Percentiles rank a stretch among this genome's conserved stretches.
These are phyloP conservation scores for Craterostigma plantagineum DNA, from an alignment of 257 asterid species.

Conservation along the genomic window DNA sequence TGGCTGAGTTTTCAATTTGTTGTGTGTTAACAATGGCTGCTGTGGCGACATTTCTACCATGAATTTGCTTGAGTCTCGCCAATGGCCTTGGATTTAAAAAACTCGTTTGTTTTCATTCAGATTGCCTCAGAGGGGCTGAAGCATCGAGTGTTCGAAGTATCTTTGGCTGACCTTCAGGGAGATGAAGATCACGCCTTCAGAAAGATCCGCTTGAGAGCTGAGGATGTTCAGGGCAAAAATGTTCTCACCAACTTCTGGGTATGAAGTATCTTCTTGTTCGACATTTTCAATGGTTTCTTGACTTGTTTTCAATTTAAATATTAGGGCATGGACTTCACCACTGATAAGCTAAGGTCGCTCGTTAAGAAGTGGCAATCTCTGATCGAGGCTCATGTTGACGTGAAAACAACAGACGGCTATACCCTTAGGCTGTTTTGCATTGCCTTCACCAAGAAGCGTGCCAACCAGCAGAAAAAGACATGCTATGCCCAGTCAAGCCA, in stretches of 20 bases:
- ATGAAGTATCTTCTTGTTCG: too few species aligned
- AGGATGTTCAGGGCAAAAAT: constrained; percentile 50
- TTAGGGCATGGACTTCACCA: constrained; percentile 77
- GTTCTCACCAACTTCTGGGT: constrained; percentile 36
- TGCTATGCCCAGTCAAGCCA: constrained; percentile 80
- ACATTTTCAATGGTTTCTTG: too few species aligned
- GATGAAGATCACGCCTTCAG: constrained; percentile 72
- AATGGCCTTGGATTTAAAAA: too few species aligned
- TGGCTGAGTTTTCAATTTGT: neutral
- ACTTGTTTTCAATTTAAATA: too few species aligned
- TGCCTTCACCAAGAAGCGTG: constrained; percentile 76
- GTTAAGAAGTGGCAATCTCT: constrained; percentile 64
- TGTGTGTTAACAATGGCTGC: too few species aligned
- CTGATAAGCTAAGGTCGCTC: constrained; percentile 67
- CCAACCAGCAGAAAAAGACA: constrained; percentile 78
- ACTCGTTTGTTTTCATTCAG: constrained; percentile 2
- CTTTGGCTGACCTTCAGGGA: constrained; percentile 71
- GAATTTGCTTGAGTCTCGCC: too few species aligned
- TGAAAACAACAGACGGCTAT: constrained; percentile 56
- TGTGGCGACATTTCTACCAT: too few species aligned
- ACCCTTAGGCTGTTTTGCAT: constrained; percentile 67
- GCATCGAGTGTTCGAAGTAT: constrained; percentile 75
- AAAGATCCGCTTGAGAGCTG: constrained; percentile 70
- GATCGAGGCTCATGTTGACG: constrained; percentile 82
- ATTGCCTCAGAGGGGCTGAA: constrained; percentile 72